phyloP scores from a whole-genome alignment of 2,329 filamentous ascomycete species.

The Canariomyces notabilis region DNA sequence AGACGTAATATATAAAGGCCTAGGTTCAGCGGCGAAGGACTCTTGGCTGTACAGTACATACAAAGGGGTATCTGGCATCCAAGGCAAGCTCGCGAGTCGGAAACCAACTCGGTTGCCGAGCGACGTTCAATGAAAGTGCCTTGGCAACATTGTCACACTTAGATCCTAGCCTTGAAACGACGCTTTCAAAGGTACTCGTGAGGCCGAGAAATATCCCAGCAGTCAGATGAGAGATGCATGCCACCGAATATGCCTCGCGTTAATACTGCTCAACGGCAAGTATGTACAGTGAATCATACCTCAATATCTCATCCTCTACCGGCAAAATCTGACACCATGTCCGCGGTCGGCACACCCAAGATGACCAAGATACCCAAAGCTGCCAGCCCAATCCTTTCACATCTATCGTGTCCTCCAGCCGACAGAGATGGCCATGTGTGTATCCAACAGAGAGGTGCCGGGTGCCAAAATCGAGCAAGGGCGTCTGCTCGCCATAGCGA shows the following conservation, averaged over 20 bases:
- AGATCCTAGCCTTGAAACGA: no score
- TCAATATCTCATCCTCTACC: neutral
- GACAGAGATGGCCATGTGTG: constrained; percentile 1
- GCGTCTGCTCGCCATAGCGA: neutral
- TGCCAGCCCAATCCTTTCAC: constrained; percentile 1
- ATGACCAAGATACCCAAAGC: neutral
- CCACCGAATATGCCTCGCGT: neutral
- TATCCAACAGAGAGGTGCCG: constrained; percentile 5
- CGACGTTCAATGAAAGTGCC: no score
- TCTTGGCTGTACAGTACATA: no score
- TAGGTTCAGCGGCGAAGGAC: no score
- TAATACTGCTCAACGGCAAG: neutral
- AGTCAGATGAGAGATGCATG: neutral
- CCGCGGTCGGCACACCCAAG: neutral
- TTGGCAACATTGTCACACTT: no score
- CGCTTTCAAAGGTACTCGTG: no score
- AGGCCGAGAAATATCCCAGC: no score
- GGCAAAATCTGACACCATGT: neutral
- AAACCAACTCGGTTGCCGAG: no score
- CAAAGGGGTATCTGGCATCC: no score
- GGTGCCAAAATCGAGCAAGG: neutral
- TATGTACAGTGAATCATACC: constrained; percentile 12
- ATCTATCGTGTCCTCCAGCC: constrained; percentile 7
- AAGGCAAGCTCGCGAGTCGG: no score
- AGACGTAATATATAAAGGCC: no score